Conservation (phyloP, 179 eudicot genomes). For the Amaranthus tricolor region DNA sequence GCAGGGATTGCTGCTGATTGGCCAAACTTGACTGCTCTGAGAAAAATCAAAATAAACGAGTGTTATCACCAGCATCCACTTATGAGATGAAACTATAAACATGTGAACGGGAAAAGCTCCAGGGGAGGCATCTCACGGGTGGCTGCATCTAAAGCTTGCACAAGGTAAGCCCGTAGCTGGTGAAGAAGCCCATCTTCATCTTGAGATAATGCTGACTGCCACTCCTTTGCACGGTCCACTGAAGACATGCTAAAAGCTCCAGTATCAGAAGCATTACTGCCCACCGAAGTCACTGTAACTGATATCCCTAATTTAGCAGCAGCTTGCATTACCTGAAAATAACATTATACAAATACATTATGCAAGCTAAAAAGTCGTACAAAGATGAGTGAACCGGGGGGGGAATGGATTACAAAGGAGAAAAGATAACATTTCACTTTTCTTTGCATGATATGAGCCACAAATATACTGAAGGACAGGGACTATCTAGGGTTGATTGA, state of each 20-base stretch:
- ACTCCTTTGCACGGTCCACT: slow-evolving; percentile 54
- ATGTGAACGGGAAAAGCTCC: neutral
- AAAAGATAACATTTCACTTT: neutral
- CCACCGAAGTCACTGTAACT: slow-evolving; percentile 60
- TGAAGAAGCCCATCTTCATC: slow-evolving; percentile 87
- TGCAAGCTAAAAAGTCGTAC: slow-evolving; percentile 2
- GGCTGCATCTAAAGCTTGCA: slow-evolving; percentile 72
- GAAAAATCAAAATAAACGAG: slow-evolving; percentile 12
- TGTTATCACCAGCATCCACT: slow-evolving; percentile 8
- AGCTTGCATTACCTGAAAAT: slow-evolving; percentile 73
- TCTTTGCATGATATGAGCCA: neutral
- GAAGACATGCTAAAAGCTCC: slow-evolving; percentile 54
- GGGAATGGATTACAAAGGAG: neutral
- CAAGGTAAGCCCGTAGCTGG: slow-evolving; percentile 74
- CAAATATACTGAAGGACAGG: neutral
- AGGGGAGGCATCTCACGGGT: slow-evolving; percentile 38
- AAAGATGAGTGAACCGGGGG: neutral
- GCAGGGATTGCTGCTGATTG: slow-evolving; percentile 61
- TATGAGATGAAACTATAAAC: neutral
- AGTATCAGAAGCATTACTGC: slow-evolving; percentile 47
- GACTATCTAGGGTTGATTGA: neutral
- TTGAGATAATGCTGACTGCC: slow-evolving; percentile 68
- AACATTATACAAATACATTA: neutral
- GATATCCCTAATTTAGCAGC: slow-evolving; percentile 73
- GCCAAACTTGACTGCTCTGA: slow-evolving; percentile 49